Evolutionary conservation across 805 yeast genomes (phyloP), one percentile per base, ranked within the genome.

Genomic region (Teunomyces tritomae): DNA sequence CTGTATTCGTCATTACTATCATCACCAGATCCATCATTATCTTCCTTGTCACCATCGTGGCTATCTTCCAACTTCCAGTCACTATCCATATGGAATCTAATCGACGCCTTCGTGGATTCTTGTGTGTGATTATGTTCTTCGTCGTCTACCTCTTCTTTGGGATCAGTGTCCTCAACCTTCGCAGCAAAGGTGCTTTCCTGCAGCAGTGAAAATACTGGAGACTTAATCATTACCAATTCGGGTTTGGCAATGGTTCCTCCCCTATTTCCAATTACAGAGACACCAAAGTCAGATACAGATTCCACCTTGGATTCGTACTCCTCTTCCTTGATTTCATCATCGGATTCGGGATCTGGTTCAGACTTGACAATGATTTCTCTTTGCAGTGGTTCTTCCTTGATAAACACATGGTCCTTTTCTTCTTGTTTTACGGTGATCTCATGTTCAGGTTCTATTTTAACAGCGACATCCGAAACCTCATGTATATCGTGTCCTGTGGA

Each of bases 51-150:
- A 9, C 73, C 74, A 53, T 69, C 74, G 41, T 67, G 59, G 42
- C 73, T 67, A 46, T 67, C 67, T 45, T 68, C 73, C 35, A 64
- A 59, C 51, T 66, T 67, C 73, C 73, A 68, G 28, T 63, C 68
- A 29, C 64, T 56, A 45, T 68, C 72, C 45, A 66, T 58, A 40
- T 67, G 68, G 49, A 63, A 65, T 33, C 66, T 47, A 20, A 68
- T 55, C 4, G 67, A 62, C 45, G 56, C 50, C 9, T 43, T 39
- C 10, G 46, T 39, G 4, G 49, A 45, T 3, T 42, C 39, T 16
- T 43, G 47, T 9, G 56, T 51, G 16, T 35, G 29, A 28, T 47
- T 47, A 4, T 36, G 34, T 10, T 35, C 48, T 11, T 41, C 51
- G 5, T 24, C 14, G 13, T 37, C 8, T 10, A 3, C 29, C 27